A percentile compares a stretch with the other conserved stretches of the same genome.
phyloP scores from a whole-genome alignment of 257 asterid species.

The Solanum tarijense region DNA sequence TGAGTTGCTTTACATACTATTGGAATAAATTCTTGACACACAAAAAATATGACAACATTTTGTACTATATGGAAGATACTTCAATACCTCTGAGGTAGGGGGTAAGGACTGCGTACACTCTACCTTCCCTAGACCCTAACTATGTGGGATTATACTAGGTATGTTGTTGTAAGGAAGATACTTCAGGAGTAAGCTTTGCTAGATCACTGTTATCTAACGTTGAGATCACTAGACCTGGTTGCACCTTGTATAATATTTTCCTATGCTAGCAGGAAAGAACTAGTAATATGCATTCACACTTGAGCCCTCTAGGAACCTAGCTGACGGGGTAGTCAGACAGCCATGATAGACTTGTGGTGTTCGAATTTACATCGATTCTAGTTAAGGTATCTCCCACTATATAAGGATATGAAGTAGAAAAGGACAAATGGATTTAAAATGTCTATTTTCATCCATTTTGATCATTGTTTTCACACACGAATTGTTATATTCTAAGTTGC shows the following conservation, averaged over 20 bases:
- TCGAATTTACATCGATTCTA: neutral
- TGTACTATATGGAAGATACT: neutral
- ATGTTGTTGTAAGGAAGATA: neutral
- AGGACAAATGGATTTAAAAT: neutral
- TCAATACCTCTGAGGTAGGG: neutral
- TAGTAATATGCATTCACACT: neutral
- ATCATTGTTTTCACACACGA: neutral
- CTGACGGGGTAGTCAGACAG: neutral
- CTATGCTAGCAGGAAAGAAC: neutral
- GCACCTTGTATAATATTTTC: neutral
- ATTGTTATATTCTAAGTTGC: neutral
- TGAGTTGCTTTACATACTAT: neutral
- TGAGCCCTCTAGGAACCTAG: neutral
- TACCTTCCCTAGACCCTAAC: neutral
- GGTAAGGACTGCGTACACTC: neutral
- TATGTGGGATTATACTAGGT: neutral
- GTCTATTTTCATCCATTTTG: neutral
- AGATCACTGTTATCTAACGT: neutral
- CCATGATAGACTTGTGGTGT: neutral
- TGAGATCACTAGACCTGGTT: neutral
- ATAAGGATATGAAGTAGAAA: neutral
- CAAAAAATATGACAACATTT: neutral
- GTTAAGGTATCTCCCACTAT: neutral
- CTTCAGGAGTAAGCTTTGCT: neutral
- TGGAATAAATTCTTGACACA: neutral